Percentiles rank a stretch among this genome's conserved stretches.
Conservation (phyloP, 208 protist genomes). For the Leishmania guyanensis region DNA sequence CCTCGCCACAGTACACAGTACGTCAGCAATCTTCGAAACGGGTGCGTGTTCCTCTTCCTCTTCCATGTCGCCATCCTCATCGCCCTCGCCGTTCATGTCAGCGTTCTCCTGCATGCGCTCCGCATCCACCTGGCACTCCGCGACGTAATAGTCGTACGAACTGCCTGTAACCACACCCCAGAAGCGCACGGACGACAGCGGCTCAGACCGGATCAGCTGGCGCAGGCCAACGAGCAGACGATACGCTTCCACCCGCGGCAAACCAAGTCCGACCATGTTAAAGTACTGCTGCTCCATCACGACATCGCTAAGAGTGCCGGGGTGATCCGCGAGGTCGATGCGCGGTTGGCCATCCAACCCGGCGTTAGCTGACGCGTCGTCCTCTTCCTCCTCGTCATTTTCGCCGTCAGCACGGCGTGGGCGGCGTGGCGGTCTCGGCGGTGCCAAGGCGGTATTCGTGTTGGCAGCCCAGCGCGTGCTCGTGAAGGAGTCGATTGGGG, state of each 20-base stretch:
- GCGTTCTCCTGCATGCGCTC: conserved; percentile 47
- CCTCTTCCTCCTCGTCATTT: conserved; percentile 49
- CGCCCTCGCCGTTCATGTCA: conserved; percentile 37
- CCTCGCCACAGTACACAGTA: conserved; percentile 53
- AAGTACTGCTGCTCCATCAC: conserved; percentile 84
- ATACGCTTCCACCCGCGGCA: conserved; percentile 78
- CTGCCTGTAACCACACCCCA: conserved; percentile 90
- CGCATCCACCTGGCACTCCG: conserved; percentile 80
- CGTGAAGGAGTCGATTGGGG: conserved; percentile 61
- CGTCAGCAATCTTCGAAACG: conserved; percentile 67
- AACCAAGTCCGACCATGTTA: conserved; percentile 80
- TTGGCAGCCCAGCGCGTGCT: conserved; percentile 77
- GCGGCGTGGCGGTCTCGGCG: conserved; percentile 61
- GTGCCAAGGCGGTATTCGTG: conserved; percentile 71
- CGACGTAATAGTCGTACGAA: conserved; percentile 88
- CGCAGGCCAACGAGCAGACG: conserved; percentile 89
- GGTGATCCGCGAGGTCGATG: conserved; percentile 54
- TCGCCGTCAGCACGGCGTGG: conserved; percentile 76
- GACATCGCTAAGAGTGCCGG: conserved; percentile 79
- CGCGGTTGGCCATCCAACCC: conserved; percentile 28
- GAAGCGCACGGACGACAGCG: conserved; percentile 81
- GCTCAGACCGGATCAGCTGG: conserved; percentile 77
- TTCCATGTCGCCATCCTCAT: conserved; percentile 61
- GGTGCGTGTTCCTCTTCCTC: conserved; percentile 71
- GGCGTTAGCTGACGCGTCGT: conserved; percentile 15